Conservation (phyloP, 805 yeast genomes). For the Kazachstania kunashirensis region DNA sequence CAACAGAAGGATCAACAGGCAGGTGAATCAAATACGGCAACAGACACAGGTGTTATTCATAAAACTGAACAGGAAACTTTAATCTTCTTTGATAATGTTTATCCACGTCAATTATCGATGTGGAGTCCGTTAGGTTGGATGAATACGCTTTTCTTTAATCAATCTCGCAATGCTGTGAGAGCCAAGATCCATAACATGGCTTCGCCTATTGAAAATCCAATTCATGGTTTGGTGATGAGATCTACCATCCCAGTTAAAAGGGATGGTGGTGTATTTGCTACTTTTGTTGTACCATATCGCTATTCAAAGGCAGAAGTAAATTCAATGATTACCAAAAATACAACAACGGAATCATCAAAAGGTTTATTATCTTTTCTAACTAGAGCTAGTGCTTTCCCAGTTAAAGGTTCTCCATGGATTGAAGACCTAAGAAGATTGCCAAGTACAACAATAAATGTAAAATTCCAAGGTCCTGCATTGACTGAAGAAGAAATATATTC, state of each 20-base stretch:
- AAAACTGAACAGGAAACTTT: constrained; percentile 42
- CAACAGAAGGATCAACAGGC: constrained; percentile 37
- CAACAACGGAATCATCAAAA: constrained; percentile 31
- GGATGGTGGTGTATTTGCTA: constrained; percentile 93
- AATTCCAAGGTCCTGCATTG: constrained; percentile 67
- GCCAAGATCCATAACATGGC: constrained; percentile 34
- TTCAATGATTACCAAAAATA: constrained; percentile 39
- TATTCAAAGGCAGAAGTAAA: constrained; percentile 44
- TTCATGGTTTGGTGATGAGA: constrained; percentile 39
- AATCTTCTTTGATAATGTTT: constrained; percentile 47
- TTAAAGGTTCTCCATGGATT: constrained; percentile 91
- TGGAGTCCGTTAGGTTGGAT: constrained; percentile 42
- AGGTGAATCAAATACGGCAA: constrained; percentile 47
- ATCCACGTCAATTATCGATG: constrained; percentile 37
- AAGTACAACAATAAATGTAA: constrained; percentile 49
- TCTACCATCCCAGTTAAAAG: constrained; percentile 61
- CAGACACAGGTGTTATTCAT: constrained; percentile 48
- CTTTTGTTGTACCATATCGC: constrained; percentile 50
- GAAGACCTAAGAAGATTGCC: constrained; percentile 83
- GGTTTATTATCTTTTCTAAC: constrained; percentile 36
- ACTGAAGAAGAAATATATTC: constrained; percentile 74
- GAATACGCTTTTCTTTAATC: constrained; percentile 30
- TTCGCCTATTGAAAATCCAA: constrained; percentile 30
- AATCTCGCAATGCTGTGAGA: constrained; percentile 32
- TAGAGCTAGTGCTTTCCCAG: constrained; percentile 53